Percentiles rank a stretch among this genome's conserved stretches.
phyloP scores from a whole-genome alignment of 768 basidiomycete genomes.

The Paxillus ammoniavirescens region DNA sequence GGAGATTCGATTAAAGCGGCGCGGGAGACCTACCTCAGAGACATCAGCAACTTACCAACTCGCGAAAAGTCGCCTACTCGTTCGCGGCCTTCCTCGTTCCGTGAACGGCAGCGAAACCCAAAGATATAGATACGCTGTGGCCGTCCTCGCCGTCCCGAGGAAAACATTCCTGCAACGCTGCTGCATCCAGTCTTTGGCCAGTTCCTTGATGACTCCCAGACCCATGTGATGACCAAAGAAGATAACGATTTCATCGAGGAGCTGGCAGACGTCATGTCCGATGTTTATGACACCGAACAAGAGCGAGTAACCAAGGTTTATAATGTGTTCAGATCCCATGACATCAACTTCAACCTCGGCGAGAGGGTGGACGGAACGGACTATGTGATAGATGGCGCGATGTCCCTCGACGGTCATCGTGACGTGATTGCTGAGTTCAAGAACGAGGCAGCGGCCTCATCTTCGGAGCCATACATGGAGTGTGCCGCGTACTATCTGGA shows the following conservation, averaged over 20 bases:
- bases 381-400: slow-evolving; percentile 14
- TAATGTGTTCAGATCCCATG: slow-evolving; percentile 2
- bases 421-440: slow-evolving; percentile 20
- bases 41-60: no score
- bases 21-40: no score
- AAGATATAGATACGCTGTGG: no score
- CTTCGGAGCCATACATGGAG: slow-evolving; percentile 27
- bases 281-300: slow-evolving; percentile 17
- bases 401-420: slow-evolving; percentile 1
- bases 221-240: slow-evolving; percentile 13
- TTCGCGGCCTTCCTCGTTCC: no score
- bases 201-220: slow-evolving; percentile 25
- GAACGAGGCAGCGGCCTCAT: slow-evolving; percentile 18
- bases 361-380: neutral
- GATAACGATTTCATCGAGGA: slow-evolving; percentile 18
- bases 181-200: slow-evolving; percentile 25
- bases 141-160: neutral
- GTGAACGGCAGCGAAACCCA: no score
- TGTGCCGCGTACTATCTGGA: slow-evolving; percentile 20
- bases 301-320: slow-evolving; percentile 2
- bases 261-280: slow-evolving; percentile 21
- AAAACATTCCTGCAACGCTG: slow-evolving; percentile 17
- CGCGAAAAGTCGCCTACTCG: no score
- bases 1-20: no score
- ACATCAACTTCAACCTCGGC: neutral